Base-by-base conservation (phyloP, 345 rosid species). In the Firmiana major region DNA sequence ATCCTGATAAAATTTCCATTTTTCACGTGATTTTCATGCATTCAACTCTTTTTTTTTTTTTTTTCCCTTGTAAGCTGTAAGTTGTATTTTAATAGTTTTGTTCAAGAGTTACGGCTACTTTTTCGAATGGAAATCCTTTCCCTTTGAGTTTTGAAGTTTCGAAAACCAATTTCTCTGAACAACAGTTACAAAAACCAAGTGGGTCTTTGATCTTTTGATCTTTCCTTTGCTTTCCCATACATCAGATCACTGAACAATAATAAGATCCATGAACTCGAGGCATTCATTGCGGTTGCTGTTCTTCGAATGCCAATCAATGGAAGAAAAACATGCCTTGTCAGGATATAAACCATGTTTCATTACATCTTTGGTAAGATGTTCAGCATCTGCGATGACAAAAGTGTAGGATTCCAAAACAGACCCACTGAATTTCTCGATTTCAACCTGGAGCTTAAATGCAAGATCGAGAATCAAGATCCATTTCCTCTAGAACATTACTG, bases 251-350 rank as follows among this genome's bases (percentile, higher is more conserved):
- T 63, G 75, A 71, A 62, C 80, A 75, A 46, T 81, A 85, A 83
- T 77, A 51, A 65, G 51, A 1, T 73, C 59, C 78, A 88, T 77
- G 67, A 84, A 75, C 75, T 82, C 81, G 15, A 81, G 21, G 77
- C 85, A 80, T 21, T 77, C 31, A 7, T 38, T 78, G 45, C 81
- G 78, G 62, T 73, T 74, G 73, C 71, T 19, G 81, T 64, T 72
- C 77, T 31, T 77, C 77, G 88, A 86, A 9, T 81, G 81, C 71
- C 82, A 77, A 53, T 75, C 87, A 59, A 85, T 77, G 65, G 86
- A 46, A 26, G 65, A 75, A 76, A 72, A 72, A 49, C 82, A 42
- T 11, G 87, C 84, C 64, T 80, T 85, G 34, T 82, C 88, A 31
- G 79, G 78, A 81, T 73, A 84, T 22, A 81, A 5, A 19, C 85